A percentile compares a stretch with the other conserved stretches of the same genome.
Conservation (phyloP, 108 stramenopile species). For the Pseudonitzschia delicatissima region DNA sequence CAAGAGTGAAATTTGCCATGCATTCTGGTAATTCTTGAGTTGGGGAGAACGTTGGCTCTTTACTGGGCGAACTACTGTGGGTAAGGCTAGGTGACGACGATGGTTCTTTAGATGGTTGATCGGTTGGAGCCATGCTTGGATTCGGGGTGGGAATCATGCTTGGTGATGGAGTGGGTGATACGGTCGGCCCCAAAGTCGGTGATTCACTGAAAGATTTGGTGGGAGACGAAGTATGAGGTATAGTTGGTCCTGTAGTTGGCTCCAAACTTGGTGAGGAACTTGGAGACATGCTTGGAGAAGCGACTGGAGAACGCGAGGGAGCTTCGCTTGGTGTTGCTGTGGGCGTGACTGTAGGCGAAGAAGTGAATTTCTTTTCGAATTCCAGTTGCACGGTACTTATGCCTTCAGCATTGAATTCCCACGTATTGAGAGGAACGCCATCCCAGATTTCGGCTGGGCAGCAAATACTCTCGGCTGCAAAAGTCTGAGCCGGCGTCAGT, state of each 20-base stretch:
- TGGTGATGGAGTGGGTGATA: not conserved
- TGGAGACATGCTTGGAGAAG: not conserved
- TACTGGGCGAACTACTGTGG: not conserved
- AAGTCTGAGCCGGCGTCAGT: not conserved
- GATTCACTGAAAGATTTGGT: not conserved
- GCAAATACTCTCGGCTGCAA: not conserved
- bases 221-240: not conserved
- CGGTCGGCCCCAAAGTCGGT: not conserved
- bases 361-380: not conserved
- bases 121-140: not conserved
- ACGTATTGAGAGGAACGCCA: not conserved
- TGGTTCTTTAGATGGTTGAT: not conserved
- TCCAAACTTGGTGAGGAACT: not conserved
- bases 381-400: not conserved
- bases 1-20: slow-evolving; percentile 2
- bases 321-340: slow-evolving; percentile 2
- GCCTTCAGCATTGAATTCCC: not conserved
- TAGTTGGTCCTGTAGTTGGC: not conserved
- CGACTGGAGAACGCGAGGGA: not conserved
- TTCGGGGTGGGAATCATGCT: not conserved
- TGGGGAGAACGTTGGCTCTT: not conserved
- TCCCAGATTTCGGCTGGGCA: not conserved
- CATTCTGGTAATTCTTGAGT: not conserved
- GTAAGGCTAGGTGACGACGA: not conserved
- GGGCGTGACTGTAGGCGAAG: not conserved